These are phyloP conservation scores for Fusarium virguliforme DNA, from an alignment of 2,329 filamentous ascomycete species.

Conservation along the genomic window DNA sequence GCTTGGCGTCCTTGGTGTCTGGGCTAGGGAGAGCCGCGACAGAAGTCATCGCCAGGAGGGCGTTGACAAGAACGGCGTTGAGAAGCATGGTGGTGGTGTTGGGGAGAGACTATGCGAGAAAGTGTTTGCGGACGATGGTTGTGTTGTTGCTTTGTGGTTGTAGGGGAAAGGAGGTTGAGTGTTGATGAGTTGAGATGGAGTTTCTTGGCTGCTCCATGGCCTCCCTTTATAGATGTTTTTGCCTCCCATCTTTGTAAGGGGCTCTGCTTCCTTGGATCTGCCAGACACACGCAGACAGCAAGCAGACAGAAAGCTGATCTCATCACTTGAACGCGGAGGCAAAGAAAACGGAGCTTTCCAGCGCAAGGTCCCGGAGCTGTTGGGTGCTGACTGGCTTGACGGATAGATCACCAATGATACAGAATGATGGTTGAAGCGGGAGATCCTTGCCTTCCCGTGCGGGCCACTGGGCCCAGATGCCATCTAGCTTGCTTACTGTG, in stretches of 20 bases:
- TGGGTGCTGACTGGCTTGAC: not conserved
- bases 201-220: not conserved
- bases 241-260: not conserved
- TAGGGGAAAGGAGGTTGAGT: not conserved
- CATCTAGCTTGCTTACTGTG: not conserved
- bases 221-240: not conserved
- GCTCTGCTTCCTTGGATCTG: not conserved
- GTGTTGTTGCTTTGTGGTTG: not conserved
- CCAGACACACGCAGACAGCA: not conserved
- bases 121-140: not conserved
- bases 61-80: constrained; percentile 13
- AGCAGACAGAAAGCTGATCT: not conserved
- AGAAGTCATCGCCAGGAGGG: constrained; percentile 6
- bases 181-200: not conserved
- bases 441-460: not conserved
- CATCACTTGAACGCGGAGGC: no score
- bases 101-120: not conserved
- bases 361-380: not conserved
- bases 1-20: not conserved
- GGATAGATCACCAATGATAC: not conserved
- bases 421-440: constrained; percentile 5
- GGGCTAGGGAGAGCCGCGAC: constrained; percentile 9
- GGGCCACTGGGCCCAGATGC: not conserved
- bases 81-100: not conserved
- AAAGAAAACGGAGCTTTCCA: not conserved